phyloP scores from a whole-genome alignment of 805 yeast genomes.

The Yarrowia sp. region DNA sequence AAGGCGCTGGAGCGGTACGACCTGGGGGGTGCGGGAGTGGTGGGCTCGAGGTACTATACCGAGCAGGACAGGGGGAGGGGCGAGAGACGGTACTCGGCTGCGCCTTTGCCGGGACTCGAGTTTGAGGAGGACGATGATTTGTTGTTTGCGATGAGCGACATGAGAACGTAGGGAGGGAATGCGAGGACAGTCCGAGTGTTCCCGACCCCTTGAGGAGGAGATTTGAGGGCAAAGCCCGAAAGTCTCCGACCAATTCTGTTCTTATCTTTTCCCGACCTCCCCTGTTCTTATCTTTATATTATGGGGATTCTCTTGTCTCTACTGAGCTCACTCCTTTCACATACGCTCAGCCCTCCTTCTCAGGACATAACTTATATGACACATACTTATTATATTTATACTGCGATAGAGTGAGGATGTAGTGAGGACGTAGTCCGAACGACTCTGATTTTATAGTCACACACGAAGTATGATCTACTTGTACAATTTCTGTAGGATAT shows the following conservation, averaged over 20 bases:
- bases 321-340: no score
- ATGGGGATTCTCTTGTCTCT: no score
- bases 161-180: conserved; percentile 29
- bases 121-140: conserved; percentile 40
- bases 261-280: no score
- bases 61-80: conserved; percentile 22
- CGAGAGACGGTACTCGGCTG: conserved; percentile 28
- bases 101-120: conserved; percentile 15
- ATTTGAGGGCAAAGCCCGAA: not conserved
- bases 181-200: not conserved
- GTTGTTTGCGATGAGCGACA: conserved; percentile 43
- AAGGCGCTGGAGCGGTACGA: conserved; percentile 11
- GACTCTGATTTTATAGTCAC: no score
- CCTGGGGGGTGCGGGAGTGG: not conserved
- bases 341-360: no score
- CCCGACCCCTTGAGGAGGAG: not conserved
- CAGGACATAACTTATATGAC: conserved; percentile 19
- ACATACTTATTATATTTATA: conserved; percentile 14
- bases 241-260: no score
- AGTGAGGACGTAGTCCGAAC: no score
- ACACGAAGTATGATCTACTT: no score
- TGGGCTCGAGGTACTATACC: conserved; percentile 12
- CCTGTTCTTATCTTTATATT: no score
- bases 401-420: not conserved
- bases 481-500: no score